Conservation (phyloP, 805 yeast species). For the Saccharomycopsis fodiens region DNA sequence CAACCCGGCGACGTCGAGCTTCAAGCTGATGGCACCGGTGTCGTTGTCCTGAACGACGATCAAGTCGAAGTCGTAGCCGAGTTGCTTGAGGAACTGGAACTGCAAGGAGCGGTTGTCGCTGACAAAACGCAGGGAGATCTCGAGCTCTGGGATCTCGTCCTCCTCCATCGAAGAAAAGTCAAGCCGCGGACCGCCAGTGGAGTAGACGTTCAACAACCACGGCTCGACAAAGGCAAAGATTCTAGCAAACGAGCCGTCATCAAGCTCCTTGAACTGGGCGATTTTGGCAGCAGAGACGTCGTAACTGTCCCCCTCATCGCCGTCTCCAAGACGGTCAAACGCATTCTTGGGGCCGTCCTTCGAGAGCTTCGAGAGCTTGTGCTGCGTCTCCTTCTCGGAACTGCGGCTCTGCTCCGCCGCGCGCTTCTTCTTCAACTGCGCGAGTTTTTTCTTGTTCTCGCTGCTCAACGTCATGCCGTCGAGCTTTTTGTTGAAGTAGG, state of each 20-base stretch:
- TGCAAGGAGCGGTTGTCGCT: slow-evolving; percentile 30
- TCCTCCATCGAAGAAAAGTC: slow-evolving; percentile 21
- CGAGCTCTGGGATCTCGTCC: slow-evolving; percentile 35
- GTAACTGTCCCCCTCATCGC: neutral
- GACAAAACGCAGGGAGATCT: slow-evolving; percentile 41
- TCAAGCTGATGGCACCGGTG: slow-evolving; percentile 29
- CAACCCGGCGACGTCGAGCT: slow-evolving; percentile 61
- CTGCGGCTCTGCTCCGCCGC: slow-evolving; percentile 35
- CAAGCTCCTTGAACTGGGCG: slow-evolving; percentile 10
- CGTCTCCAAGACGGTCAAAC: slow-evolving; percentile 21
- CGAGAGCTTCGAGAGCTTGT: slow-evolving; percentile 26
- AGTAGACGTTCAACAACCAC: slow-evolving; percentile 34
- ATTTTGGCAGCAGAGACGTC: slow-evolving; percentile 3
- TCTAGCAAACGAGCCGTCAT: slow-evolving; percentile 11
- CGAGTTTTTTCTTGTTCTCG: slow-evolving; percentile 54
- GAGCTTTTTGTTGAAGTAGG: slow-evolving; percentile 84
- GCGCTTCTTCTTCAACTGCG: slow-evolving; percentile 69
- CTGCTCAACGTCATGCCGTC: slow-evolving; percentile 72
- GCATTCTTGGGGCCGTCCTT: slow-evolving; percentile 3
- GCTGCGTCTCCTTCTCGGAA: slow-evolving; percentile 28
- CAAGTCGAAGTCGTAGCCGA: slow-evolving; percentile 62
- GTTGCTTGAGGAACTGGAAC: slow-evolving; percentile 51
- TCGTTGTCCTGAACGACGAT: slow-evolving; percentile 53
- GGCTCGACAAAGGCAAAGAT: slow-evolving; percentile 31
- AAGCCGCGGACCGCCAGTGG: slow-evolving; percentile 16